Evolutionary conservation across 257 asterid species (phyloP), one percentile per base, ranked within the genome.

Genomic region (Orobanche coerulescens): DNA sequence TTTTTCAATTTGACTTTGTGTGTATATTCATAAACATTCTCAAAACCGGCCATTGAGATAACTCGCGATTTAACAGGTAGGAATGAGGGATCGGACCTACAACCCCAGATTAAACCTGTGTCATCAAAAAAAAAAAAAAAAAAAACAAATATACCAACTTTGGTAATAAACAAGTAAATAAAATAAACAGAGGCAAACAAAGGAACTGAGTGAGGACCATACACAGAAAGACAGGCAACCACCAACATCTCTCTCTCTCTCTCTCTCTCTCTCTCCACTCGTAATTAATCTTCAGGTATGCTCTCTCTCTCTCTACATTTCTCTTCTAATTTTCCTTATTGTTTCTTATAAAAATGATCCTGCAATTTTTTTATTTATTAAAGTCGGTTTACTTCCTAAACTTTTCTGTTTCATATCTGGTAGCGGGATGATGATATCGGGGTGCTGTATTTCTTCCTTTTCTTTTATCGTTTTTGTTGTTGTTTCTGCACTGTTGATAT

Each of bases 251-350:
- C 36, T 30, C 36, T 30, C 36, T 72, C 73, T 67, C 81, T 67
- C 81, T 67, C 73, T 65, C 79, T 50, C n/a, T 55, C 71, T 59
- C 76, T 68, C 79, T 57, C 71, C 69, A 53, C 79, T 73, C 74
- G 51, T 69, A 65, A 73, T 76, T 72, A 43, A n/a, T n/a, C n/a
- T 72, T 72, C 56, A 39, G 73, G 76, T 68, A 24, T 56, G 42
- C 25, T 44, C 47, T 71, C 30, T 55, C 67, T 71, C 78, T 62
- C 69, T 67, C 65, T 68, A 18, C 22, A 12, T 54, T 16, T 60
- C 13, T 69, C 30, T 39, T 20, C 18, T 40, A n/a, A 4, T 22
- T 5, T 58, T 5, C 2, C 9, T 16, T 66, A 37, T 64, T 31
- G 14, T 28, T 54, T 23, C 48, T 20, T n/a, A 7, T 30, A 13